Evolutionary conservation across 2,329 filamentous ascomycete genomes (phyloP).

Genomic region (Didymella lethalis): DNA sequence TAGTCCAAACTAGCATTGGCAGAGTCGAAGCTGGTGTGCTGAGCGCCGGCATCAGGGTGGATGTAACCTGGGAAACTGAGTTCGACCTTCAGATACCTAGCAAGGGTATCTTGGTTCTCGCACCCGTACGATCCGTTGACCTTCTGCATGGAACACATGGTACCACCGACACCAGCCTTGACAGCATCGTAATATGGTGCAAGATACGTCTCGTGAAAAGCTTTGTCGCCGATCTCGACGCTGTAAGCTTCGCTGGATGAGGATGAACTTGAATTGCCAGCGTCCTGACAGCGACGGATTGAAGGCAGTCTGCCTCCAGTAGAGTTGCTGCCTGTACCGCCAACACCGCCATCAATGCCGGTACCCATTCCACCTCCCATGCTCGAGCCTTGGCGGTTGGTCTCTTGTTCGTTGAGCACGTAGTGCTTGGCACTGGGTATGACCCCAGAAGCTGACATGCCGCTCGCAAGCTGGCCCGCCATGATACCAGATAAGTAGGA

Average conservation of each 20-base stretch:
- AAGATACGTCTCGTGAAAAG: constrained; percentile 69
- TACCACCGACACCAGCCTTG: constrained; percentile 61
- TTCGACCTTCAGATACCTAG: constrained; percentile 59
- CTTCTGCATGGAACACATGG: constrained; percentile 63
- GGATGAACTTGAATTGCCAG: constrained; percentile 56
- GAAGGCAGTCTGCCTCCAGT: constrained; percentile 7
- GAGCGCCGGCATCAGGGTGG: constrained; percentile 53
- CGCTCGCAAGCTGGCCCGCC: constrained; percentile 16
- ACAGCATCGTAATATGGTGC: constrained; percentile 70
- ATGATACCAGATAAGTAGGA: constrained; percentile 29
- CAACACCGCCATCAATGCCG: constrained; percentile 2
- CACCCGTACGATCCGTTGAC: constrained; percentile 35
- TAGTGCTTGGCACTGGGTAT: constrained; percentile 61
- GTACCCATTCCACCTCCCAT: constrained; percentile 11
- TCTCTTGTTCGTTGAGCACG: constrained; percentile 20
- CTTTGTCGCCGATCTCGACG: constrained; percentile 66
- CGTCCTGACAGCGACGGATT: constrained; percentile 51
- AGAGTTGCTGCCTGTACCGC: constrained; percentile 5
- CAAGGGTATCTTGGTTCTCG: constrained; percentile 49
- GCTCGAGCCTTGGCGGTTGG: constrained; percentile 14
- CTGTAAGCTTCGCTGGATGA: constrained; percentile 43
- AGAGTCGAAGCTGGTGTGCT: constrained; percentile 53
- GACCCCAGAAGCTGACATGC: constrained; percentile 23
- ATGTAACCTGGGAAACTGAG: constrained; percentile 55
- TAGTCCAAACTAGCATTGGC: constrained; percentile 56